Conservation (phyloP, 129 eudicot species). For the Erigeron canadensis region DNA sequence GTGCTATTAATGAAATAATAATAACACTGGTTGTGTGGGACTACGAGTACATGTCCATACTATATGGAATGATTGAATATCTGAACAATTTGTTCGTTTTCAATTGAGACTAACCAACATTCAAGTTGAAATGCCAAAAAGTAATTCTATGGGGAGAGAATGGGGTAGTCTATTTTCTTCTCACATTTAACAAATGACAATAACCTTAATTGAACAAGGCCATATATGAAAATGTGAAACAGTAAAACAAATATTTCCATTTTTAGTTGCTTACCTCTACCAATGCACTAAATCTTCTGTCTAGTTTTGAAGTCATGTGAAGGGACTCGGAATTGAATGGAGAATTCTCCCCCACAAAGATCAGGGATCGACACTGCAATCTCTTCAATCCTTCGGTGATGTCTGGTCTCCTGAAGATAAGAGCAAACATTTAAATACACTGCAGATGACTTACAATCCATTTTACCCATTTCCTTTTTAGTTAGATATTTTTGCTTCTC, state of each 20-base stretch:
- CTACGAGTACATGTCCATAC: no score
- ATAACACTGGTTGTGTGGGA: neutral
- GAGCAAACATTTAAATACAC: neutral
- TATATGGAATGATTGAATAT: neutral
- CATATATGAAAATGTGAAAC: neutral
- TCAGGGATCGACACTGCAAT: constrained; percentile 70
- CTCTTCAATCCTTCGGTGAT: constrained; percentile 65
- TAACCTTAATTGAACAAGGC: neutral
- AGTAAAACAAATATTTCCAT: neutral
- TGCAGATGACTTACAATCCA: neutral
- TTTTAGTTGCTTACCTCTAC: constrained; percentile 65
- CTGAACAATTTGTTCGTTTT: neutral
- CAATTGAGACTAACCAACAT: neutral
- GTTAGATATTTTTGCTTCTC: no score
- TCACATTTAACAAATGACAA: neutral
- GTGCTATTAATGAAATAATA: neutral
- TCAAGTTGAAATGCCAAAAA: neutral
- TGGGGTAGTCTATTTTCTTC: neutral
- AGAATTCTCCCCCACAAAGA: constrained; percentile 86
- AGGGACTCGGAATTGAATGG: constrained; percentile 81
- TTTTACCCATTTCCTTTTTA: neutral
- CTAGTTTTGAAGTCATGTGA: constrained; percentile 93
- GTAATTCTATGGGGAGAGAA: neutral
- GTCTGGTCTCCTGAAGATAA: constrained; percentile 75
- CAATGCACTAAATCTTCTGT: constrained; percentile 85